Evolutionary conservation across 2,329 filamentous ascomycete species (phyloP).

Genomic region (Aureobasidium sp.): DNA sequence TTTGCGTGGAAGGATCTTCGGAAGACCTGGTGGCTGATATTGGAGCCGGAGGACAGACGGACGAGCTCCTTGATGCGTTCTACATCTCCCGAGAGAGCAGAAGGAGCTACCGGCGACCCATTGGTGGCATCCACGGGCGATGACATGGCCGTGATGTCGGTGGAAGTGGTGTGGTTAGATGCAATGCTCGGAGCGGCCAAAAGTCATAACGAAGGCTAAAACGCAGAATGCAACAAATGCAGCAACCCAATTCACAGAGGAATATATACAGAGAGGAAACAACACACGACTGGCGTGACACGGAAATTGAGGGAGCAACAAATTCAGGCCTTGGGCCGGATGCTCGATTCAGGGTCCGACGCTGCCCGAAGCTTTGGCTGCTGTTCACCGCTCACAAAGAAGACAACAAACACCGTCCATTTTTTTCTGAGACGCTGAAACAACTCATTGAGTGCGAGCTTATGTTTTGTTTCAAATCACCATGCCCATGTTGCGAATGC

Average conservation of each 20-base stretch:
- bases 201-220: slow-evolving; percentile 8
- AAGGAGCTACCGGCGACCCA: neutral
- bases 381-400: neutral
- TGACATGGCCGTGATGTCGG: slow-evolving; percentile 2
- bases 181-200: neutral
- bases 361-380: slow-evolving; percentile 8
- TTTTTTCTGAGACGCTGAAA: neutral
- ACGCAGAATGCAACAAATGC: slow-evolving; percentile 6
- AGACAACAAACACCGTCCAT: slow-evolving; percentile 1
- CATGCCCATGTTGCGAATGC: neutral
- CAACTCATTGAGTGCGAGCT: neutral
- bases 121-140: slow-evolving; percentile 12
- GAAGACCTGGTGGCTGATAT: slow-evolving; percentile 19
- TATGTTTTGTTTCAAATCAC: neutral
- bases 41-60: slow-evolving; percentile 15
- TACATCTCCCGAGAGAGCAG: slow-evolving; percentile 16
- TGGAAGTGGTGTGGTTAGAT: neutral
- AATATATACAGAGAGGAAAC: slow-evolving; percentile 9
- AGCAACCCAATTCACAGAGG: neutral
- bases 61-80: slow-evolving; percentile 21
- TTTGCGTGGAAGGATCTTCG: slow-evolving; percentile 18
- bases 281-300: slow-evolving; percentile 6
- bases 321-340: neutral
- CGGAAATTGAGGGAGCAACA: neutral
- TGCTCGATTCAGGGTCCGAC: slow-evolving; percentile 10